Evolutionary conservation across 2,329 filamentous ascomycete genomes (phyloP).

Genomic region (Fusarium proliferatum): DNA sequence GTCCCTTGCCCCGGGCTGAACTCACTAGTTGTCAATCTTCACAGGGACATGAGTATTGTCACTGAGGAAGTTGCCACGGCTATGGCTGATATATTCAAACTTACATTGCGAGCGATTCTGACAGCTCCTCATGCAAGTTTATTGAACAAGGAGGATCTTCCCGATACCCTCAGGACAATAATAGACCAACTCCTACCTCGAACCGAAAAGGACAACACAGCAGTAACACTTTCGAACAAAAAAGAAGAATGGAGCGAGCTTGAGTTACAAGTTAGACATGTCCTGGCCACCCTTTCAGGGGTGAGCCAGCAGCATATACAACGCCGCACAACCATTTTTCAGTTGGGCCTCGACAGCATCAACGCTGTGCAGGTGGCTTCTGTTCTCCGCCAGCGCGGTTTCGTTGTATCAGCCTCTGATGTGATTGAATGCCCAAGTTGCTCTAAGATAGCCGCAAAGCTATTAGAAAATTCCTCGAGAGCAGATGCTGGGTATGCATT

Average conservation of each 20-base stretch:
- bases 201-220: conserved; percentile 31
- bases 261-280: conserved; percentile 64
- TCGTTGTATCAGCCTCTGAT: conserved; percentile 73
- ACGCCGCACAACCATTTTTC: conserved; percentile 79
- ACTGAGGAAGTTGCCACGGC: conserved; percentile 42
- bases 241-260: conserved; percentile 59
- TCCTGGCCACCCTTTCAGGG: conserved; percentile 69
- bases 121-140: conserved; percentile 44
- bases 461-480: conserved; percentile 32
- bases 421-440: conserved; percentile 73
- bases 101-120: conserved; percentile 44
- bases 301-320: conserved; percentile 62
- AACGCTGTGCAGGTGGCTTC: conserved; percentile 83
- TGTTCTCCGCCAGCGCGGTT: conserved; percentile 69
- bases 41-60: conserved; percentile 65
- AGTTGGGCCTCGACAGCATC: conserved; percentile 92
- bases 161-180: conserved; percentile 24
- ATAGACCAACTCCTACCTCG: conserved; percentile 40
- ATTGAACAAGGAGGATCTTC: conserved; percentile 35
- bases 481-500: neutral
- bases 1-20: conserved; percentile 65
- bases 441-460: conserved; percentile 51
- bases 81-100: conserved; percentile 48
- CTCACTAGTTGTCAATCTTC: conserved; percentile 67
- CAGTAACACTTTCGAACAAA: conserved; percentile 18